Conservation (phyloP, 805 yeast species). For the Isabelozyma rhagii region DNA sequence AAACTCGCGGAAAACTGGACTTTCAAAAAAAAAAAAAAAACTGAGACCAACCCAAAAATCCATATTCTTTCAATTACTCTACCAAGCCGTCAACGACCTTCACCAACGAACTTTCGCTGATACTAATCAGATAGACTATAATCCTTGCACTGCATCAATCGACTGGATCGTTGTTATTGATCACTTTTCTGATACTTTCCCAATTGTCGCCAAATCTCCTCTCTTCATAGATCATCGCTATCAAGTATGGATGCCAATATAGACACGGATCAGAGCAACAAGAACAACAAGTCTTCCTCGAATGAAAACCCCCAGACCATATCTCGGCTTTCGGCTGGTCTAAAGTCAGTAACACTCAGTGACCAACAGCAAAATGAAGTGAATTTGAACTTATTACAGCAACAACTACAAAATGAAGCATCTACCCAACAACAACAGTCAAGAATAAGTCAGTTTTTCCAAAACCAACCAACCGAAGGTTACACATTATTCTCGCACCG, state of each 20-base stretch:
- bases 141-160: too few species aligned
- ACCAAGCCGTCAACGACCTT: too few species aligned
- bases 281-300: constrained; percentile 3
- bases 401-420: constrained; percentile 42
- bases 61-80: too few species aligned
- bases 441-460: constrained; percentile 68
- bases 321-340: constrained; percentile 45
- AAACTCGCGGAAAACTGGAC: too few species aligned
- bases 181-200: too few species aligned
- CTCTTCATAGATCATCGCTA: background rate
- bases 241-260: background rate
- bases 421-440: constrained; percentile 44
- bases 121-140: too few species aligned
- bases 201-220: too few species aligned
- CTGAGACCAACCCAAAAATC: too few species aligned
- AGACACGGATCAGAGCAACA: constrained; percentile 1
- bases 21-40: too few species aligned
- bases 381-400: constrained; percentile 41
- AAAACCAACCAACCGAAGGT: constrained; percentile 76
- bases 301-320: constrained; percentile 23
- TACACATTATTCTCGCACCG: constrained; percentile 79
- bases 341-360: constrained; percentile 39
- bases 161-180: too few species aligned
- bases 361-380: constrained; percentile 43
- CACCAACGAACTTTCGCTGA: too few species aligned